Evolutionary conservation across 2,329 filamentous ascomycete genomes (phyloP).

Genomic region (Colletotrichum sp.): DNA sequence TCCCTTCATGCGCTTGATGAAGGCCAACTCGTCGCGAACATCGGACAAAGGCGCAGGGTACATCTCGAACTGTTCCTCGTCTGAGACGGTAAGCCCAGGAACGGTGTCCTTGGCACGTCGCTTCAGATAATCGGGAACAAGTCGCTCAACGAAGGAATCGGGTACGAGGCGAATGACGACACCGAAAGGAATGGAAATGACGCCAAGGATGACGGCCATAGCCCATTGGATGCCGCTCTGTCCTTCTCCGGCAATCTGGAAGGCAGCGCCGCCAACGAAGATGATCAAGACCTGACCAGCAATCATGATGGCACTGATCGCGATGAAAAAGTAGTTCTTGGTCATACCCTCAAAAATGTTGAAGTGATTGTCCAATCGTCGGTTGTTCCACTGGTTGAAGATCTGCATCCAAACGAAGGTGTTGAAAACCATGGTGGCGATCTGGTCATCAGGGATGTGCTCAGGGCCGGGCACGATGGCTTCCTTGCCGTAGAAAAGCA

Average conservation of each 20-base stretch:
- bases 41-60: slow-evolving; percentile 78
- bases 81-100: slow-evolving; percentile 65
- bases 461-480: slow-evolving; percentile 27
- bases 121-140: slow-evolving; percentile 61
- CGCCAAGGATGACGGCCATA: slow-evolving; percentile 82
- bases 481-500: slow-evolving; percentile 78
- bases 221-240: slow-evolving; percentile 84
- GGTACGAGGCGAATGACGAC: slow-evolving; percentile 83
- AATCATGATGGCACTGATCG: slow-evolving; percentile 85
- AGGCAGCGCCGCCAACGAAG: slow-evolving; percentile 82
- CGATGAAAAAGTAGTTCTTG: slow-evolving; percentile 87
- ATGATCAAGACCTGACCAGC: slow-evolving; percentile 90
- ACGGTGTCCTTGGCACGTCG: slow-evolving; percentile 47
- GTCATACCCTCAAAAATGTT: slow-evolving; percentile 92
- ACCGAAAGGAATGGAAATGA: slow-evolving; percentile 85
- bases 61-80: slow-evolving; percentile 67
- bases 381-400: slow-evolving; percentile 98
- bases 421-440: slow-evolving; percentile 91
- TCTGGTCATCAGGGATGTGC: slow-evolving; percentile 42
- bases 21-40: slow-evolving; percentile 80
- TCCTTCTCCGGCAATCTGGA: slow-evolving; percentile 67
- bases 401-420: slow-evolving; percentile 99
- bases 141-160: slow-evolving; percentile 65
- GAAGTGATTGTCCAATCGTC: slow-evolving; percentile 90
- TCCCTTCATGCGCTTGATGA: slow-evolving; percentile 80